Base-by-base conservation (phyloP, 805 yeast species). In the Brettanomyces sp. region DNA sequence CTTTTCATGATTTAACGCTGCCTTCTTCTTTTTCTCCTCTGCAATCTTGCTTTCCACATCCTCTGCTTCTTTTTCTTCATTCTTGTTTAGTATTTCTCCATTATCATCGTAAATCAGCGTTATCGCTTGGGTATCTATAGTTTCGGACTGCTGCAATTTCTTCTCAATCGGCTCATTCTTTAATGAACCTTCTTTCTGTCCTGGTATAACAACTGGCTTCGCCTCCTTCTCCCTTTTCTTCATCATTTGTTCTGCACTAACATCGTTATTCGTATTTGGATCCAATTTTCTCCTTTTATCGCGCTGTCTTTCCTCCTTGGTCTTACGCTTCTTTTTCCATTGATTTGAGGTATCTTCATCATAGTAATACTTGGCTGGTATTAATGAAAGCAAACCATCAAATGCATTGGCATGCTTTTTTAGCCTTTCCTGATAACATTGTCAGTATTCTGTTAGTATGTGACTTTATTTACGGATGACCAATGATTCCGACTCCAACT, bases 311-410 rank as follows among this genome's bases (percentile, higher is more conserved):
- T 86, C 88, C 45, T 73, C 77, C 55, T 83, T 85, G 30, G 79
- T 64, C 65, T 81, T 77, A 69, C 88, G 87, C 68, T 80, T 85
- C 55, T 82, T 83, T 55, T 82, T 81, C 97, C 97, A 90, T 65
- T 91, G 97, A 44, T 82, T 82, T 56, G 83, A 80, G 2, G 91
- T 82, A 48, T 86, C 91, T 36, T 85, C 96, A 62, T 90, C 96
- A 61, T 86, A 89, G 62, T 91, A 91, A 59, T 84, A 89, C 59
- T 89, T 88, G 3, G 97, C 95, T 3, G 98, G 97, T 48, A 91
- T 90, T 63, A 91, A 69, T 21, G 96, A 87, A 48, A 91, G 70
- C 44, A 91, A 69, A 23, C 97, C 95, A 60, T 86, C 87, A 62
- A 91, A 91, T 4, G 96, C 88, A 44, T 79, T 69, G 12, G 93